These are phyloP conservation scores for Boletus bicolor DNA, from an alignment of 768 basidiomycete genomes.

Conservation along the genomic window DNA sequence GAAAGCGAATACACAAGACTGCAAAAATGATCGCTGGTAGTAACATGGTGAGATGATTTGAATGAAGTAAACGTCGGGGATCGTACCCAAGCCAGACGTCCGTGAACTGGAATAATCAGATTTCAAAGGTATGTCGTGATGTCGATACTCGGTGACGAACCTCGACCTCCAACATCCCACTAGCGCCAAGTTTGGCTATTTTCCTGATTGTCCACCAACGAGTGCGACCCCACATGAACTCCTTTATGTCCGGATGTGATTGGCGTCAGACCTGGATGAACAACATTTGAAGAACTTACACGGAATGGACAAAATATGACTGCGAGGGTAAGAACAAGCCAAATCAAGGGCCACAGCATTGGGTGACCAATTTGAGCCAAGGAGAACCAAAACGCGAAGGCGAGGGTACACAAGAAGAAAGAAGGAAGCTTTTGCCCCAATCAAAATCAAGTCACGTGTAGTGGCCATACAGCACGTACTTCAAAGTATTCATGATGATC, in stretches of 20 bases:
- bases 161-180: slow-evolving; percentile 75
- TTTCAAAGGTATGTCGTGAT: background rate
- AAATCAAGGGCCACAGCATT: slow-evolving; percentile 75
- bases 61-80: background rate
- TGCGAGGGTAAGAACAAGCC: slow-evolving; percentile 61
- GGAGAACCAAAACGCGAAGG: slow-evolving; percentile 82
- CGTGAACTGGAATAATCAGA: slow-evolving; percentile 50
- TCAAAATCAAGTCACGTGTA: slow-evolving; percentile 1
- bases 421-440: slow-evolving; percentile 59
- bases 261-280: background rate
- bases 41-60: slow-evolving; percentile 6
- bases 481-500: slow-evolving; percentile 80
- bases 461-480: slow-evolving; percentile 32
- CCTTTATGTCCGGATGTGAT: slow-evolving; percentile 42
- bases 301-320: slow-evolving; percentile 78
- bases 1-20: slow-evolving; percentile 74
- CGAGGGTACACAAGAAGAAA: slow-evolving; percentile 70
- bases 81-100: slow-evolving; percentile 89
- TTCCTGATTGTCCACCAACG: slow-evolving; percentile 81
- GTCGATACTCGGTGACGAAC: slow-evolving; percentile 34
- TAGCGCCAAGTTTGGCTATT: slow-evolving; percentile 57
- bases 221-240: slow-evolving; percentile 32
- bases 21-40: slow-evolving; percentile 72
- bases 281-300: slow-evolving; percentile 28
- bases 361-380: slow-evolving; percentile 69